These are phyloP conservation scores for Metschnikowia shivogae DNA, from an alignment of 805 yeast genomes.

Conservation along the genomic window DNA sequence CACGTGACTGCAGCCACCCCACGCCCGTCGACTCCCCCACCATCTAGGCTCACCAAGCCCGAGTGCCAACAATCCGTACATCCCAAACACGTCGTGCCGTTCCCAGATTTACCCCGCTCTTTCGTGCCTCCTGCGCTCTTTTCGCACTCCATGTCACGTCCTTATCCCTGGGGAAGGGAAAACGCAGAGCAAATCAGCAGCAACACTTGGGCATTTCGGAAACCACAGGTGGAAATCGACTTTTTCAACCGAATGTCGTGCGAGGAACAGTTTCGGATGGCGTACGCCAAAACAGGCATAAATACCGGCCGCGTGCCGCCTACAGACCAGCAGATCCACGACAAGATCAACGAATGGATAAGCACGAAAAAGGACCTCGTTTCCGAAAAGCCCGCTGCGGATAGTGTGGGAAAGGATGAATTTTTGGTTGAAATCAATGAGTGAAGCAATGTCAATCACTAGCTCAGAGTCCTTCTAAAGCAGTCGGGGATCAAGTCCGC, in stretches of 20 bases:
- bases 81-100: too few relatives aligned
- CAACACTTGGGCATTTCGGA: slow-evolving; percentile 5
- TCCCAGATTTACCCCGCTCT: too few relatives aligned
- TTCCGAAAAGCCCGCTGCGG: neutral
- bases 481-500: too few relatives aligned
- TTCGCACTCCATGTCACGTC: neutral
- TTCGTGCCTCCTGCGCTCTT: neutral
- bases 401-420: slow-evolving; percentile 2
- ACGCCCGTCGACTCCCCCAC: too few relatives aligned
- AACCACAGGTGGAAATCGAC: slow-evolving; percentile 1
- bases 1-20: too few relatives aligned
- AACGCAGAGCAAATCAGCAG: slow-evolving; percentile 2
- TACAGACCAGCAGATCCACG: slow-evolving; percentile 3
- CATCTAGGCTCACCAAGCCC: too few relatives aligned
- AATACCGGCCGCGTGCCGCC: slow-evolving; percentile 7
- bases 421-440: slow-evolving; percentile 2
- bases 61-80: too few relatives aligned
- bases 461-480: too few relatives aligned
- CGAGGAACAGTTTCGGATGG: slow-evolving; percentile 8
- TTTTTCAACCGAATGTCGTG: slow-evolving; percentile 7
- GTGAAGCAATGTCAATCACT: neutral
- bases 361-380: neutral
- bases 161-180: slow-evolving; percentile 5
- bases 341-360: slow-evolving; percentile 1
- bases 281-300: slow-evolving; percentile 6